Evolutionary conservation across 345 rosid genomes (phyloP).

Genomic region (Chamaenerion angustifolium): DNA sequence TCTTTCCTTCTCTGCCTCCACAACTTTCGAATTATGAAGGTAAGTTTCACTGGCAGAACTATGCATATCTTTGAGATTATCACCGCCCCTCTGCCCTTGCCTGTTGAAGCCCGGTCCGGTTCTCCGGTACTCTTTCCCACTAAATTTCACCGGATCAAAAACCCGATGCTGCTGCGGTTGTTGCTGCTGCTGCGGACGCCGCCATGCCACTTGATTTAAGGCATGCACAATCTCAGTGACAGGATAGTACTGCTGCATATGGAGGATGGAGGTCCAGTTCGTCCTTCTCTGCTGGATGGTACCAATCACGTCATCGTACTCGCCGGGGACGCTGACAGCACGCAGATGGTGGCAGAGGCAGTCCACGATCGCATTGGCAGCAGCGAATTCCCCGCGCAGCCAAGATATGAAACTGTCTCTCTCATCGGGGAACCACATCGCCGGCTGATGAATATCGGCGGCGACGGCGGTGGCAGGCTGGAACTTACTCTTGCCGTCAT

Average conservation of each 20-base stretch:
- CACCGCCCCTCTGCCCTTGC: conserved; percentile 24
- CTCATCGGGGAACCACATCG: conserved; percentile 51
- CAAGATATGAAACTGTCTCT: conserved; percentile 73
- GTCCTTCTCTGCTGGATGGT: conserved; percentile 62
- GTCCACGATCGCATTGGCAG: conserved; percentile 84
- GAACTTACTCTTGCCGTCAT: conserved; percentile 61
- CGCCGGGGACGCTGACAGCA: conserved; percentile 52
- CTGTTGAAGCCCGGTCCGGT: conserved; percentile 27
- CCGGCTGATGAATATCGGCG: conserved; percentile 17
- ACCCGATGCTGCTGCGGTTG: conserved; percentile 7
- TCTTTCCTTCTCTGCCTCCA: conserved; percentile 9
- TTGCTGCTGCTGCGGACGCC: conserved; percentile 25
- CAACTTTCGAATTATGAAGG: conserved; percentile 15
- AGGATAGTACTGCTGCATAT: conserved; percentile 71
- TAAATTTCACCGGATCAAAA: conserved; percentile 41
- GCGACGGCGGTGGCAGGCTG: conserved; percentile 17
- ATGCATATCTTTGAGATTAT: conserved; percentile 26
- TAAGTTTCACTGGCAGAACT: conserved; percentile 17
- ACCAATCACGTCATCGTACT: conserved; percentile 43
- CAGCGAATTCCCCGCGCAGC: conserved; percentile 83
- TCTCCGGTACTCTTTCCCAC: conserved; percentile 46
- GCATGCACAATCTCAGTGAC: conserved; percentile 41
- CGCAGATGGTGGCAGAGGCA: conserved; percentile 54
- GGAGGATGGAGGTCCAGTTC: conserved; percentile 61
- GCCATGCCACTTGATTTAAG: conserved; percentile 50